A percentile compares a stretch with the other conserved stretches of the same genome.
These are phyloP conservation scores for Alternaria hordeiaustralica DNA, from an alignment of 2,329 filamentous ascomycete genomes.

Conservation along the genomic window DNA sequence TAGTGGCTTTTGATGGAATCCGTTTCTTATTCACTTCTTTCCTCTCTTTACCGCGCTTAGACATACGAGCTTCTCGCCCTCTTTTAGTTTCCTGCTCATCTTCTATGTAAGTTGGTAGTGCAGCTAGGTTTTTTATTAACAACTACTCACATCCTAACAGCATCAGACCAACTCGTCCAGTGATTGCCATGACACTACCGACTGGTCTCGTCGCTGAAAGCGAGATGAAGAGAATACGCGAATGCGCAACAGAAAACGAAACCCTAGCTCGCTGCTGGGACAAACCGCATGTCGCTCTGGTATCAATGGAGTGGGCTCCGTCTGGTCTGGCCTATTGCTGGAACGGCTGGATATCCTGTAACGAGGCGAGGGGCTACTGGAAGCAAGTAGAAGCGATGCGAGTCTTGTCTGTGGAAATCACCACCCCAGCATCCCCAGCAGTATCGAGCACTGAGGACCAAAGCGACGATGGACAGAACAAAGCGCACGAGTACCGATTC, in stretches of 20 bases:
- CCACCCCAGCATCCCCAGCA: neutral
- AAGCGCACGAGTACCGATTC: neutral
- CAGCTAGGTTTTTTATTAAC: neutral
- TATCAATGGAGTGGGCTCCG: neutral
- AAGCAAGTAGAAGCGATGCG: neutral
- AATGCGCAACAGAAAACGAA: neutral
- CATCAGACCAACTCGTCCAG: neutral
- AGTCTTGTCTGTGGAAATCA: neutral
- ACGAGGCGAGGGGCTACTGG: neutral
- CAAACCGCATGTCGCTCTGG: neutral
- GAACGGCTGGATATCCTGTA: neutral
- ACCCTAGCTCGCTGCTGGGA: neutral
- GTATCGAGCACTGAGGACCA: neutral
- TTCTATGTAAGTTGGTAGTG: neutral
- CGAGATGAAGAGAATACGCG: neutral
- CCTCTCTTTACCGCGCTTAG: neutral
- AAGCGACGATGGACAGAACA: neutral
- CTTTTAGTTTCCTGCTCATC: neutral
- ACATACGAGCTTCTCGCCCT: neutral
- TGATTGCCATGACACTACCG: neutral
- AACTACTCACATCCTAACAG: neutral
- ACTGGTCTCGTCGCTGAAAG: neutral
- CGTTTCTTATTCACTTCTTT: neutral
- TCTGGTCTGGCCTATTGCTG: neutral
- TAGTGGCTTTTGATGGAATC: neutral